Evolutionary conservation across 768 basidiomycete species (phyloP).

Genomic region (Mycena vulgaris): DNA sequence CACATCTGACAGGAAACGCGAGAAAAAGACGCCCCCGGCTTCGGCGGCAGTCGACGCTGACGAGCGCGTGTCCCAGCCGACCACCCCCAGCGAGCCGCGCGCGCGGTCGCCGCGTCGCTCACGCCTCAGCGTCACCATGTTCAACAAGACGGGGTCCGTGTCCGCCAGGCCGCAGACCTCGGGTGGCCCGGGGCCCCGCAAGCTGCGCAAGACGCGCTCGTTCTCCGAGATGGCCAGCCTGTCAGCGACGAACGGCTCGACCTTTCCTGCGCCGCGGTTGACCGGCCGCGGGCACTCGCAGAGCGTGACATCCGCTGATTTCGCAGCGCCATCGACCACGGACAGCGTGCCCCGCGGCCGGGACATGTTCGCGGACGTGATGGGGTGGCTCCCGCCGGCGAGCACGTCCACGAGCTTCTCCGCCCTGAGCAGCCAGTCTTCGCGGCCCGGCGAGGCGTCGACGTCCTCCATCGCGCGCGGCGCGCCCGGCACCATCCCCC

Average conservation of each 20-base stretch:
- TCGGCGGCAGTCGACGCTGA: conserved; percentile 66
- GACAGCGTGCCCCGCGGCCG: conserved; percentile 43
- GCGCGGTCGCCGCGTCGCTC: conserved; percentile 69
- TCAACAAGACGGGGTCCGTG: conserved; percentile 54
- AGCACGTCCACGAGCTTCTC: conserved; percentile 54
- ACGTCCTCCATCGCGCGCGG: conserved; percentile 36
- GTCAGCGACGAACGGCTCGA: conserved; percentile 45
- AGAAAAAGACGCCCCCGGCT: conserved; percentile 72
- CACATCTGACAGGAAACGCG: conserved; percentile 64
- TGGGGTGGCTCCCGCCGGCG: conserved; percentile 68
- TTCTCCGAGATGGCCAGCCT: conserved; percentile 71
- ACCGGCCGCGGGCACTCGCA: conserved; percentile 81
- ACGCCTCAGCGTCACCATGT: conserved; percentile 77
- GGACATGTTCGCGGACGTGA: conserved; percentile 77
- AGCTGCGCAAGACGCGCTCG: conserved; percentile 81
- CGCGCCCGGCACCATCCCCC: conserved; percentile 49
- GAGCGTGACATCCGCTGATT: conserved; percentile 81
- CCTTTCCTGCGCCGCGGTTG: conserved; percentile 42
- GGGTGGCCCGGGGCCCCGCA: conserved; percentile 57
- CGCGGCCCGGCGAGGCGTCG: conserved; percentile 44
- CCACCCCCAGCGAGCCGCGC: conserved; percentile 55
- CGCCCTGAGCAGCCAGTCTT: conserved; percentile 50
- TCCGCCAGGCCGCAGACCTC: conserved; percentile 52
- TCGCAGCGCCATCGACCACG: conserved; percentile 5
- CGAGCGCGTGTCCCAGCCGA: conserved; percentile 54